Evolutionary conservation across 148 eudicot species (phyloP).

Genomic region (Pouteria glomerata): DNA sequence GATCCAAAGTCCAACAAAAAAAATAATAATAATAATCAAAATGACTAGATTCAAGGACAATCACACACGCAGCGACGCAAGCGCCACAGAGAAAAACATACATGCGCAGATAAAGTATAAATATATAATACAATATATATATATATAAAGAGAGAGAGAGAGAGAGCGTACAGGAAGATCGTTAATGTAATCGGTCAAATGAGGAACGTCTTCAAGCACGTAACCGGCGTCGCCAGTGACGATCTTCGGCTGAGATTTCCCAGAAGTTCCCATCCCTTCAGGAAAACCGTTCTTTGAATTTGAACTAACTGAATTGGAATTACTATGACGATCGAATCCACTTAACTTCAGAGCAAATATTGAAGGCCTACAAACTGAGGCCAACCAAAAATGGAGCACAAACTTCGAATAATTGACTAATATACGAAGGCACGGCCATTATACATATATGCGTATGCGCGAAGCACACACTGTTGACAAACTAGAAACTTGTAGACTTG

Average conservation of each 20-base stretch:
- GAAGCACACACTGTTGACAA: not conserved
- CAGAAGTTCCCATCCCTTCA: constrained; percentile 3
- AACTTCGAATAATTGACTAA: not conserved
- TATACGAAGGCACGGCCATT: not conserved
- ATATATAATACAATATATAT: not conserved
- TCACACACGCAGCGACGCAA: too few species aligned
- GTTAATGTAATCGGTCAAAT: constrained; percentile 62
- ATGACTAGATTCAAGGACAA: too few species aligned
- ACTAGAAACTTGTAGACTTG: not conserved
- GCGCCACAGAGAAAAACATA: too few species aligned
- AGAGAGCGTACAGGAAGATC: constrained; percentile 46
- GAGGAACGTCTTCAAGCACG: constrained; percentile 87
- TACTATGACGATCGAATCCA: constrained; percentile 1
- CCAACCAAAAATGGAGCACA: not conserved
- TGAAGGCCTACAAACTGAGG: not conserved
- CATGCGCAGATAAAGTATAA: not conserved
- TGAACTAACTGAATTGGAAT: not conserved
- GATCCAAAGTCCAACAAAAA: too few species aligned
- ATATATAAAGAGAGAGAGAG: not conserved
- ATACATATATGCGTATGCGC: not conserved
- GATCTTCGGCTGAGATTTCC: constrained; percentile 30
- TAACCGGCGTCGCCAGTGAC: constrained; percentile 57
- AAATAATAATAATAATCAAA: too few species aligned
- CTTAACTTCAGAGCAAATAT: not conserved
- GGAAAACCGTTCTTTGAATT: not conserved